A percentile compares a stretch with the other conserved stretches of the same genome.
Evolutionary conservation across 2,329 filamentous ascomycete genomes (phyloP).

Genomic region (Fonsecaea nubica): DNA sequence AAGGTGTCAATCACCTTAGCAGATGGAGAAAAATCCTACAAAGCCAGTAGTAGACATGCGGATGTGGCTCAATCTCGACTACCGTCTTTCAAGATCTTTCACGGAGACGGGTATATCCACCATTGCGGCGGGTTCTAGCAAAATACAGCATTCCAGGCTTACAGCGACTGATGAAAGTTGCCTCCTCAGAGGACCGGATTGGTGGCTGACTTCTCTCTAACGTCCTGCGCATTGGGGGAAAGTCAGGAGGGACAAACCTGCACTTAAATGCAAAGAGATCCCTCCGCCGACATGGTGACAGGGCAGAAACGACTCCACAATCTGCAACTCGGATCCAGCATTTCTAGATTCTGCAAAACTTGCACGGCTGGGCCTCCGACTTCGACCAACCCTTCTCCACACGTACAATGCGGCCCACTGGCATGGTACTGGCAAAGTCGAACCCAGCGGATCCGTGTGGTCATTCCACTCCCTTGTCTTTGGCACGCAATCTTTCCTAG

Average conservation of each 20-base stretch:
- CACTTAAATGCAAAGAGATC: constrained; percentile 40
- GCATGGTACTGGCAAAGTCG: constrained; percentile 3
- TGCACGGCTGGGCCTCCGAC: constrained; percentile 9
- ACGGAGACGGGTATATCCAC: background rate
- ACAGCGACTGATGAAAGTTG: background rate
- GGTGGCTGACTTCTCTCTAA: background rate
- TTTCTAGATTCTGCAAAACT: constrained; percentile 15
- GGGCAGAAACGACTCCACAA: constrained; percentile 8
- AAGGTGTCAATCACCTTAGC: background rate
- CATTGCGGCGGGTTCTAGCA: background rate
- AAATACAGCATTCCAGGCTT: background rate
- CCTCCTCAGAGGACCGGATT: background rate
- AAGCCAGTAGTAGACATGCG: background rate
- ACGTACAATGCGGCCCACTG: constrained; percentile 11
- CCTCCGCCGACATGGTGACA: constrained; percentile 14
- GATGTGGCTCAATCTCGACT: background rate
- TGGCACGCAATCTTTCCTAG: constrained; percentile 14
- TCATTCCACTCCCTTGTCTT: constrained; percentile 4
- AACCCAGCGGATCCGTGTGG: constrained; percentile 7
- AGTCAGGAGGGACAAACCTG: constrained; percentile 30
- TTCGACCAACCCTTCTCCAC: constrained; percentile 14
- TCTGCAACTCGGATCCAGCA: constrained; percentile 9
- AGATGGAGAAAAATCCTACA: background rate
- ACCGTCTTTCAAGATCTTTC: background rate
- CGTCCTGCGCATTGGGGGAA: background rate